Base-by-base conservation (phyloP, 208 protist genomes). In the Leishmania amazonensis region DNA sequence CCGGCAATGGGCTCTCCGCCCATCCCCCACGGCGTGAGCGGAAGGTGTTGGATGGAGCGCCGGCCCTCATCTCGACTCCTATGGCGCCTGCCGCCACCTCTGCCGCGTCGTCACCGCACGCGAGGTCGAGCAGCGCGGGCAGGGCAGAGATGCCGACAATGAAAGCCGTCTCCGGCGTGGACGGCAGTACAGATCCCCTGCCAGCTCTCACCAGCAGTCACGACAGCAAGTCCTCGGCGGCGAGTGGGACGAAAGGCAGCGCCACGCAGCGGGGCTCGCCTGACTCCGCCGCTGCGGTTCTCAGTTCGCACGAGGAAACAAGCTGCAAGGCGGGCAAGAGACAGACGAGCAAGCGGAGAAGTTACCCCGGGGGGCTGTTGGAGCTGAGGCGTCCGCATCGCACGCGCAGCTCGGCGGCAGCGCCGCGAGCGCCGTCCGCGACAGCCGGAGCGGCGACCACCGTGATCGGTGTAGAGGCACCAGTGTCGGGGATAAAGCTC, bases 1-100 rank as follows among this genome's bases (percentile, higher is more conserved):
- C 81, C 49, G 53, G 73, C 24, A 70, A 81, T 1, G 62, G 74
- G 51, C 5, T 79, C 8, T 8, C 35, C 28, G 71, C 78, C 62
- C 81, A 74, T 4, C 31, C 49, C 53, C 42, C 72, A 21, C 28
- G 19, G 57, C 62, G 62, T 3, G 77, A 81, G 60, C 19, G 3
- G 38, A 65, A 71, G 21, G 28, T 3, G 4, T 42, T 78, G 38
- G 53, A 35, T 49, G 54, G n/a, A 24, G 57, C 15, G 15, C 75
- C 57, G 38, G 28, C 57, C 58, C 17, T 49, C 51, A n/a, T 24
- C 47, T 60, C 15, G 15, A 21, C 51, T 28, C 1, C 51, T 13
- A 60, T 17, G 40, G 13, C 68, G 2, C 3, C 68, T 21, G 40
- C 24, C 45, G 42, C 40, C 42, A n/a, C 21, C 38, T 31, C n/a